A percentile compares a stretch with the other conserved stretches of the same genome.
These are phyloP conservation scores for Saprolegnia parasitica DNA, from an alignment of 352 stramenopile species.

Conservation along the genomic window DNA sequence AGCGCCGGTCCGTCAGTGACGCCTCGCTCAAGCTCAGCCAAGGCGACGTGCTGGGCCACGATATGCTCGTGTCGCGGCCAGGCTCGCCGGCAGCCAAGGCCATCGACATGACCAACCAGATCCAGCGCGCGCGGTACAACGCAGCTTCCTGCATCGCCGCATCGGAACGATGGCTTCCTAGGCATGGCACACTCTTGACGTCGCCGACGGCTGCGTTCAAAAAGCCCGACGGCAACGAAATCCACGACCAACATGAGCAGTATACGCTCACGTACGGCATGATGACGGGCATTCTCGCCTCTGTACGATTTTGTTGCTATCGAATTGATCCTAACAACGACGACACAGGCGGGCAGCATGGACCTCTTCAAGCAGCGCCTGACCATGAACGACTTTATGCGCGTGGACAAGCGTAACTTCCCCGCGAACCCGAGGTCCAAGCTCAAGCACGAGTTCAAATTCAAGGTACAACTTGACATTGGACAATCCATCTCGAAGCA, in stretches of 20 bases:
- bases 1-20: slow-evolving; percentile 6
- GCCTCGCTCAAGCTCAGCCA: not conserved
- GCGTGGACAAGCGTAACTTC: slow-evolving; percentile 72
- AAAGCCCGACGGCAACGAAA: slow-evolving; percentile 64
- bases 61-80: slow-evolving; percentile 36
- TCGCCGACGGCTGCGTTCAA: slow-evolving; percentile 40
- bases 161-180: not conserved
- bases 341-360: slow-evolving; percentile 35
- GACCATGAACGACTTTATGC: slow-evolving; percentile 90
- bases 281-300: slow-evolving; percentile 97
- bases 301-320: slow-evolving; percentile 55
- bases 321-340: not conserved
- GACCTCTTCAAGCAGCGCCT: slow-evolving; percentile 64
- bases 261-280: slow-evolving; percentile 98
- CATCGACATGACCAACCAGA: slow-evolving; percentile 45
- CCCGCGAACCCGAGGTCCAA: slow-evolving; percentile 49
- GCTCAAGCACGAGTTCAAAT: slow-evolving; percentile 83
- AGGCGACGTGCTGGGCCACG: not conserved
- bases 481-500: slow-evolving; percentile 28
- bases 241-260: slow-evolving; percentile 90
- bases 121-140: slow-evolving; percentile 49
- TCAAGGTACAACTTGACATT: slow-evolving; percentile 43
- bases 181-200: not conserved
- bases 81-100: slow-evolving; percentile 44
- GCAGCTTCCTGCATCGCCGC: slow-evolving; percentile 32